These are phyloP conservation scores for Trichosporon ovoides DNA, from an alignment of 1,284 basidiomycete species.

Conservation along the genomic window DNA sequence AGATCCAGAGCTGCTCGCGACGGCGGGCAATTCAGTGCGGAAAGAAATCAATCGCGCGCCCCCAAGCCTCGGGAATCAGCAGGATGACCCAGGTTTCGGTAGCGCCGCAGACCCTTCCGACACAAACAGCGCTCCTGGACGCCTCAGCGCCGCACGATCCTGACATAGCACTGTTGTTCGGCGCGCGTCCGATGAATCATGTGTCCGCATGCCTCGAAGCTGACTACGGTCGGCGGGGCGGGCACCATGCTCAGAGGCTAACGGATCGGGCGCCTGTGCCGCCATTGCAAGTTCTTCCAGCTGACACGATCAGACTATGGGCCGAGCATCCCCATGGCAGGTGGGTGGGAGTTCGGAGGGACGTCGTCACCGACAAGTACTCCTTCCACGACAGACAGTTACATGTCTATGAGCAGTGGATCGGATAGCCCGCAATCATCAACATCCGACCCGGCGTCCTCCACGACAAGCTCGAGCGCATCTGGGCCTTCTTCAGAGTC, in stretches of 20 bases:
- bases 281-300: background rate
- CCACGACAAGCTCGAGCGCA: background rate
- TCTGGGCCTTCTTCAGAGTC: background rate
- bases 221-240: background rate
- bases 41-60: slow-evolving; percentile 13
- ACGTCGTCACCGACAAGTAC: slow-evolving; percentile 13
- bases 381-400: background rate
- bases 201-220: background rate
- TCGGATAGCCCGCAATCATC: background rate
- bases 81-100: background rate
- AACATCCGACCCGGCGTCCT: background rate
- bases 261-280: background rate
- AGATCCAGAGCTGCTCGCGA: too few relatives aligned
- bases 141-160: background rate
- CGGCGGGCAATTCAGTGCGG: background rate
- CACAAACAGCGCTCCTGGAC: slow-evolving; percentile 2
- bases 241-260: background rate
- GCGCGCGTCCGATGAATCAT: background rate
- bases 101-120: slow-evolving; percentile 8
- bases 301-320: slow-evolving; percentile 23
- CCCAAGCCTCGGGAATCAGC: background rate
- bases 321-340: slow-evolving; percentile 25
- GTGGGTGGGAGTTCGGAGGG: slow-evolving; percentile 28
- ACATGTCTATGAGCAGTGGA: background rate
- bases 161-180: slow-evolving; percentile 6